phyloP scores from a whole-genome alignment of 2,329 filamentous ascomycete genomes.

The Aspergillus thermomutatus region DNA sequence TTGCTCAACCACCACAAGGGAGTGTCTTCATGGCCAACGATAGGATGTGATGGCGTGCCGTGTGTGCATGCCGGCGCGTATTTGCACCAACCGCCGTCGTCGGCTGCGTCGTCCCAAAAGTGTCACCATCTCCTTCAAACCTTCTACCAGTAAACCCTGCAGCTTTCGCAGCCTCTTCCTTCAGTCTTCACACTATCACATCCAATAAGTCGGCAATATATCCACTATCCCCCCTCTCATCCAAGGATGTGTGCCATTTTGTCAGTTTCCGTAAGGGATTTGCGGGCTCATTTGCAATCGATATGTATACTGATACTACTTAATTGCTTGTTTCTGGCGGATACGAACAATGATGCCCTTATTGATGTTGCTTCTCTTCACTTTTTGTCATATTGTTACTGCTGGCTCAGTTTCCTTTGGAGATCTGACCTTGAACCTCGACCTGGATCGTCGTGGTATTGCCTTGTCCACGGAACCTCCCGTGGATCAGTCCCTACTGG shows the following conservation, averaged over 20 bases:
- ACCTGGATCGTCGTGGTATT: slow-evolving; percentile 11
- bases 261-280: slow-evolving; percentile 25
- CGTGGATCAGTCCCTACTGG: slow-evolving; percentile 64
- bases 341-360: slow-evolving; percentile 12
- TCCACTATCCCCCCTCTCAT: slow-evolving; percentile 14
- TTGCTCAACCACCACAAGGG: background rate
- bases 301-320: slow-evolving; percentile 17
- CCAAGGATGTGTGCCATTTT: slow-evolving; percentile 18
- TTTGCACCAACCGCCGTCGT: slow-evolving; percentile 2
- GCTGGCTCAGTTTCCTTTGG: slow-evolving; percentile 13
- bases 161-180: background rate
- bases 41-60: slow-evolving; percentile 2
- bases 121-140: background rate
- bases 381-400: slow-evolving; percentile 10
- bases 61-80: slow-evolving; percentile 6
- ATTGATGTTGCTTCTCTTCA: slow-evolving; percentile 6
- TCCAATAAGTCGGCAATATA: slow-evolving; percentile 20
- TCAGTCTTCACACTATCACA: slow-evolving; percentile 27
- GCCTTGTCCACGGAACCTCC: slow-evolving; percentile 27
- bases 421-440: slow-evolving; percentile 1
- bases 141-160: background rate
- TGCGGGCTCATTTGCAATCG: slow-evolving; percentile 21
- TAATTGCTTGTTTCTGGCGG: slow-evolving; percentile 14
- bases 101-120: background rate
- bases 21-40: background rate